Evolutionary conservation across 352 stramenopile species (phyloP), one percentile per base, ranked within the genome.

Genomic region (Phytophthora hibernalis): DNA sequence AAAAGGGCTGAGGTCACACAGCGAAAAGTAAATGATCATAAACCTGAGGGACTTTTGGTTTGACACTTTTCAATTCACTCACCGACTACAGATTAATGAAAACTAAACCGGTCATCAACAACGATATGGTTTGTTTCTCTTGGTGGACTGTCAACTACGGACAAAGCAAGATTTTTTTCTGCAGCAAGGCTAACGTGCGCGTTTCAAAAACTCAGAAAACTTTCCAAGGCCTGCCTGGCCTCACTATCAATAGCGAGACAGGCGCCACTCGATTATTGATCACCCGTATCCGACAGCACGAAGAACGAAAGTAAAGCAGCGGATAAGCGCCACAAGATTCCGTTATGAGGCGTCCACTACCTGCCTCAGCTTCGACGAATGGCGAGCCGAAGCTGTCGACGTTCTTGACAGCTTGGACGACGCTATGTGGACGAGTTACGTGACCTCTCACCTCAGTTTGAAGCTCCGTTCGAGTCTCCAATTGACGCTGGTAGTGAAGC

Each of bases 341-440:
- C 37, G 37, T n/a, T 43, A 69, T 69, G 61, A 69, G 58, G 35
- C 61, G 54, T n/a, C n/a, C n/a, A n/a, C n/a, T n/a, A n/a, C n/a
- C n/a, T n/a, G n/a, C 15, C 9, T 40, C 56, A 48, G 16, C 38
- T 13, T 48, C 40, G 15, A 26, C 16, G 43, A 61, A 18, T 61
- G 51, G 43, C 15, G 26, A 1, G 57, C 51, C 5, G 60, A 33
- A 1, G 30, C 61, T 18, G 38, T 38, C 7, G 38, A 38, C 15
- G 16, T 70, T 8, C 45, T 69, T 16, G 60, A 68, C 40, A 66
- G 15, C 38, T 49, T 48, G 22, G 59, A 61, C 26, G 54, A 63
- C 12, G 47, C 59, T 21, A 54, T 64, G 47, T 59, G 61, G 53
- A 64, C 45, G 61, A 61, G 37, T 45, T 69, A 9, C 15, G 26